Evolutionary conservation across 2,329 filamentous ascomycete genomes (phyloP), one percentile per base, ranked within the genome.

Genomic region (Sporothrix humicola): DNA sequence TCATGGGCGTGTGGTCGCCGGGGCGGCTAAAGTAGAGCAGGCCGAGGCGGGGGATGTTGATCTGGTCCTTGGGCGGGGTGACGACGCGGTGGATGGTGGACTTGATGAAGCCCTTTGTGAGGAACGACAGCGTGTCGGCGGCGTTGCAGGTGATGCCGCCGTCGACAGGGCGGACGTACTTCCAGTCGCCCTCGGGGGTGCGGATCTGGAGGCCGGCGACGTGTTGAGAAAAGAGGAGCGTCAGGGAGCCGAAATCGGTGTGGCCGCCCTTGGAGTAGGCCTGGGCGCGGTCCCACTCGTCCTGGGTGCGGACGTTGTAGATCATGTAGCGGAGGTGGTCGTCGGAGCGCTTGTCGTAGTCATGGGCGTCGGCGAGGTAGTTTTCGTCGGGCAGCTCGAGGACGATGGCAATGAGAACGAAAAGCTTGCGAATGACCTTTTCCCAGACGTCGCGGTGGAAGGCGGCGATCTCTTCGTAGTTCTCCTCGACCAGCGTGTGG

Each of bases 181-280:
- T 83, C 92, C 91, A 85, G 12, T 79, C 76, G 8, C 80, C 81
- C 13, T 86, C 83, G 0, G 86, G 86, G 1, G 89, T 91, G 6
- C 91, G 87, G 75, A 98, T 91, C 81, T 98, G 94, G 1, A 98
- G 86, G 0, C 95, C 95, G 0, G 94, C 91, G 78, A 98, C 94
- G 1, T 92, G 92, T 0, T 89, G 89, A 1, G 94, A 88, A 85
- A 98, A 98, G 12, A 98, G 88, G 20, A 91, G 84, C 0, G 89
- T 91, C 71, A 91, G 82, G 74, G 86, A 88, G 73, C 90, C 90
- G 82, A 97, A 97, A 83, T 98, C 95, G 5, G 92, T 95, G 82
- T 98, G 95, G 0, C 95, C 94, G 74, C 95, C 95, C 44, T 73
- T 56, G 72, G 61, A 75, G 54, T 74, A 76, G 17, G 72, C 73